These are phyloP conservation scores for Chlamydomonas sphaeroides DNA, from an alignment of 139 green algal genomes.

Conservation along the genomic window DNA sequence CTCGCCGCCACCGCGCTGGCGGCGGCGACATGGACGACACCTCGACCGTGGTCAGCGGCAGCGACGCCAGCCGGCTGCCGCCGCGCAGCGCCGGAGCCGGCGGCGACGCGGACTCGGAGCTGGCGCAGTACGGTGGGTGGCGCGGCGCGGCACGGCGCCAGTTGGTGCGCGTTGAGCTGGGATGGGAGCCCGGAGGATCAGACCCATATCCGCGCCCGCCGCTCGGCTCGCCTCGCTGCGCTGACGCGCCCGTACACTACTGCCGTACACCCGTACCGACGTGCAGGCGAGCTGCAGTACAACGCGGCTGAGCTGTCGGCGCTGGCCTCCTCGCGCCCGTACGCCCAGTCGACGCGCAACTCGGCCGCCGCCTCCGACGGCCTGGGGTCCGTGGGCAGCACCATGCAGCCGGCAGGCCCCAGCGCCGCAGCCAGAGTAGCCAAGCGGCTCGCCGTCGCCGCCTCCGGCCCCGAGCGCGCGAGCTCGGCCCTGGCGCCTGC, in stretches of 20 bases:
- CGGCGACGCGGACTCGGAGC: neutral
- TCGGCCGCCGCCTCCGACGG: neutral
- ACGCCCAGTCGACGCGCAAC: slow-evolving; percentile 26
- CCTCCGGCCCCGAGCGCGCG: too few relatives aligned
- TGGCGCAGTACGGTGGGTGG: slow-evolving; percentile 8
- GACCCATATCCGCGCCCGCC: too few relatives aligned
- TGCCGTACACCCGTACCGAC: neutral
- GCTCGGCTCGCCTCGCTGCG: too few relatives aligned
- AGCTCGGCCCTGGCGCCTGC: neutral
- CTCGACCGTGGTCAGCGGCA: slow-evolving; percentile 8
- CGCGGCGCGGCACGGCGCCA: too few relatives aligned
- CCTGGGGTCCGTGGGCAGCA: too few relatives aligned
- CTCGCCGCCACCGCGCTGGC: too few relatives aligned
- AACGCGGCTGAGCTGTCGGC: slow-evolving; percentile 57
- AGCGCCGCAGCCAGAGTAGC: too few relatives aligned
- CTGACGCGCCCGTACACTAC: neutral
- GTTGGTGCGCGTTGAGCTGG: too few relatives aligned
- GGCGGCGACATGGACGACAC: neutral
- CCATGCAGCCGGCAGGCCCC: too few relatives aligned
- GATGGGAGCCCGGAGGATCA: too few relatives aligned
- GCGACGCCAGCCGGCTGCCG: slow-evolving; percentile 16
- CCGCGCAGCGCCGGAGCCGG: too few relatives aligned
- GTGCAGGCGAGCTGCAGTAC: slow-evolving; percentile 47
- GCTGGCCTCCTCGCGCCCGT: slow-evolving; percentile 49
- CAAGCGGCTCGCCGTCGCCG: too few relatives aligned